A percentile compares a stretch with the other conserved stretches of the same genome.
These are phyloP conservation scores for Auriscalpium vulgare DNA, from an alignment of 768 basidiomycete species.

Conservation along the genomic window DNA sequence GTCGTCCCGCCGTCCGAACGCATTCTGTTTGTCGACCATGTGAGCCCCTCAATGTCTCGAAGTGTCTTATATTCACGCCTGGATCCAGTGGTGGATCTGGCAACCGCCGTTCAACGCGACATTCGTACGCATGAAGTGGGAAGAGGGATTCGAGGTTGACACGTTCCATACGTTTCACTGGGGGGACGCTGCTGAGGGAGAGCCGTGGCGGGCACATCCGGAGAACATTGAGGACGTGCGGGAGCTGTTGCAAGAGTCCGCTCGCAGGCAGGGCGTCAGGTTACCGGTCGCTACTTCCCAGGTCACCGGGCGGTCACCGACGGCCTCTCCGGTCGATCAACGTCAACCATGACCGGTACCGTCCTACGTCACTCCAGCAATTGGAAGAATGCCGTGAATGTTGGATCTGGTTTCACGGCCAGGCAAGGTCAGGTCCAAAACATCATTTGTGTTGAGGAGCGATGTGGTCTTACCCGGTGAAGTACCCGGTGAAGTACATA, in stretches of 20 bases:
- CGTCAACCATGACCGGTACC: too few species aligned
- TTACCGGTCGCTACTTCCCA: slow-evolving; percentile 13
- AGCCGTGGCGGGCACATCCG: slow-evolving; percentile 28
- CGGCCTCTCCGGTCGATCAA: too few species aligned
- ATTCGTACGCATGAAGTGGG: slow-evolving; percentile 41
- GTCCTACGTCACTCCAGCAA: too few species aligned
- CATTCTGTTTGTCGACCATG: slow-evolving; percentile 42
- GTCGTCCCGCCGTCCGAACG: slow-evolving; percentile 30
- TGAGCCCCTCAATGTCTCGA: slow-evolving; percentile 16
- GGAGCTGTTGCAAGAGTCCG: slow-evolving; percentile 30
- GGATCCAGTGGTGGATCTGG: slow-evolving; percentile 38
- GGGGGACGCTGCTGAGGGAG: slow-evolving; percentile 30
- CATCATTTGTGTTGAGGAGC: too few species aligned
- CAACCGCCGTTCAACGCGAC: slow-evolving; percentile 37
- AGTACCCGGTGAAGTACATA: too few species aligned
- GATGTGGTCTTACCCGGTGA: too few species aligned
- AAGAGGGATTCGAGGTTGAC: slow-evolving; percentile 38
- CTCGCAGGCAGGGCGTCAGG: slow-evolving; percentile 25
- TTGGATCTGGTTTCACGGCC: too few species aligned
- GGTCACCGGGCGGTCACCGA: too few species aligned
- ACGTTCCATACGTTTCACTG: slow-evolving; percentile 46
- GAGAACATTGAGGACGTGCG: slow-evolving; percentile 31
- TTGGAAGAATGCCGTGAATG: too few species aligned
- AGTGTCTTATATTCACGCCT: background rate
- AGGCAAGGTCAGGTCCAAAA: too few species aligned